phyloP scores from a whole-genome alignment of 2,329 filamentous ascomycete species.

The Didymella glomerata region DNA sequence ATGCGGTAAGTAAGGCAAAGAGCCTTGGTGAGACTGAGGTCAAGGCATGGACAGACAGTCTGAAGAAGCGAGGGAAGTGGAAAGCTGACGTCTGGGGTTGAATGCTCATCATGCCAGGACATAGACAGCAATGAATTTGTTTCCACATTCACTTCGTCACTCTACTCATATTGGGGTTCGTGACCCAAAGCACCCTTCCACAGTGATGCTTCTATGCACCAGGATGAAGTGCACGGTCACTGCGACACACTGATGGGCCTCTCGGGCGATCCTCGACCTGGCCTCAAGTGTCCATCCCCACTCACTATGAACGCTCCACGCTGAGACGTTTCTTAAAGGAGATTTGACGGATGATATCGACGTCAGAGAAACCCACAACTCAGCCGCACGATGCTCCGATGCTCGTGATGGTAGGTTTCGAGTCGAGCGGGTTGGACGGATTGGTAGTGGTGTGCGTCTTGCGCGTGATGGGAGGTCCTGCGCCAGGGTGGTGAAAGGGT shows the following conservation, averaged over 20 bases:
- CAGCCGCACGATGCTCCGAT: not conserved
- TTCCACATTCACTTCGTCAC: not conserved
- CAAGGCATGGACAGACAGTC: slow-evolving; percentile 57
- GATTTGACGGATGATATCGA: not conserved
- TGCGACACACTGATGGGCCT: not conserved
- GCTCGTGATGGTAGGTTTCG: not conserved
- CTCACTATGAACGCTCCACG: not conserved
- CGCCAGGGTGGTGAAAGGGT: not conserved
- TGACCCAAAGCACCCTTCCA: not conserved
- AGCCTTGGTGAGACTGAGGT: slow-evolving; percentile 53
- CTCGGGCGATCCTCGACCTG: not conserved
- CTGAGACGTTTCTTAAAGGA: not conserved
- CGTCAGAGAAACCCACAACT: not conserved
- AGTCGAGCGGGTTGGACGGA: not conserved
- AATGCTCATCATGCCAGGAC: not conserved
- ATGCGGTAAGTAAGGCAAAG: slow-evolving; percentile 47
- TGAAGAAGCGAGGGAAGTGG: slow-evolving; percentile 63
- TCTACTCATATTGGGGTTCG: not conserved
- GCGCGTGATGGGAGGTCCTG: not conserved
- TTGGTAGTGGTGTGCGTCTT: not conserved
- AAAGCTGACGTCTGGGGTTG: slow-evolving; percentile 64
- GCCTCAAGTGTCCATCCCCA: not conserved
- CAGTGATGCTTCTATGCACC: not conserved
- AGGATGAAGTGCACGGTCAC: not conserved
- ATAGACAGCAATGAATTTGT: not conserved